Evolutionary conservation across 192 early-diverging fungal genomes (phyloP).

Genomic region (Podila clonocystis): DNA sequence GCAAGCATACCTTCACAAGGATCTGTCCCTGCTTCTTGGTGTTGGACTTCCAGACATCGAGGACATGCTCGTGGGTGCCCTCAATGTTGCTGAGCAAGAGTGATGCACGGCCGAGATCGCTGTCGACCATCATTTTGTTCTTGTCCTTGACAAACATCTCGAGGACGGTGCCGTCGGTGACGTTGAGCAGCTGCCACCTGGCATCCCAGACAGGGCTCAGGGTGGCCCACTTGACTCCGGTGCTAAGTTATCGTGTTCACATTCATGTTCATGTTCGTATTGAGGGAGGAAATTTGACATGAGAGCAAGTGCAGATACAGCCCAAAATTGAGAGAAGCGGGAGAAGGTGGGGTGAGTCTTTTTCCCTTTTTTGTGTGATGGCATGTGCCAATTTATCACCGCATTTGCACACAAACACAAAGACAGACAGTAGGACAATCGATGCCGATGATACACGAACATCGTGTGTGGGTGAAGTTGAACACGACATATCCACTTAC

Average conservation of each 20-base stretch:
- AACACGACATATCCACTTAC: constrained; percentile 1
- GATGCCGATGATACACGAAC: too few species aligned
- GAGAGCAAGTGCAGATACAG: background rate
- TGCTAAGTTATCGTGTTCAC: background rate
- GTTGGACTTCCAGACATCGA: constrained; percentile 1
- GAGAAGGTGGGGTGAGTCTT: background rate
- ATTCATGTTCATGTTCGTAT: background rate
- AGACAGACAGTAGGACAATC: too few species aligned
- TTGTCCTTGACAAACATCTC: constrained; percentile 20
- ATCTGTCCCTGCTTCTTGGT: constrained; percentile 3
- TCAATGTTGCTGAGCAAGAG: constrained; percentile 6
- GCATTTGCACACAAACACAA: background rate
- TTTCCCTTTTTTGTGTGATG: background rate
- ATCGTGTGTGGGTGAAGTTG: too few species aligned
- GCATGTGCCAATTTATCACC: background rate
- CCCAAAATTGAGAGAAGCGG: background rate
- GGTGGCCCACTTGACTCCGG: constrained; percentile 19
- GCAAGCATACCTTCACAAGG: background rate
- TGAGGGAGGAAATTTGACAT: background rate
- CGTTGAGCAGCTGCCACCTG: constrained; percentile 9
- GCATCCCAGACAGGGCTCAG: constrained; percentile 19
- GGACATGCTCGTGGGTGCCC: constrained; percentile 10
- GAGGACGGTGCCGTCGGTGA: constrained; percentile 5
- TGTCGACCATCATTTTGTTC: constrained; percentile 35
- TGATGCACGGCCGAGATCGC: background rate